These are phyloP conservation scores for Suhomyces choctaworum DNA, from an alignment of 1,139 yeast genomes.

Conservation along the genomic window DNA sequence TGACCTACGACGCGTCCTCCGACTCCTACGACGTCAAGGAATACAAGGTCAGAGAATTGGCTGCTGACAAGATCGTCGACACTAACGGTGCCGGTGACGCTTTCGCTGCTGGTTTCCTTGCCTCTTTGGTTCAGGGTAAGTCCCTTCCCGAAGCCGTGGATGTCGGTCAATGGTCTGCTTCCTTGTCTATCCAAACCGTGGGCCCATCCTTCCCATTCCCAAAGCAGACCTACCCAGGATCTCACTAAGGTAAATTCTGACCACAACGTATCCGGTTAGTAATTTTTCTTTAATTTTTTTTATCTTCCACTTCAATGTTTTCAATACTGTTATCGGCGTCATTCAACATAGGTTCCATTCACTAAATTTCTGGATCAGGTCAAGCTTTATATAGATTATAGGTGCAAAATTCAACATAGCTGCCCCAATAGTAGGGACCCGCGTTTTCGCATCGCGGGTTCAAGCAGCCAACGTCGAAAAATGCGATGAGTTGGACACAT, in stretches of 20 bases:
- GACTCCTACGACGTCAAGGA: slow-evolving; percentile 49
- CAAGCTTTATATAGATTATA: slow-evolving; percentile 3
- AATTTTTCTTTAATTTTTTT: slow-evolving; percentile 2
- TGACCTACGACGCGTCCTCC: slow-evolving; percentile 50
- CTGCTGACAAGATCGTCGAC: slow-evolving; percentile 68
- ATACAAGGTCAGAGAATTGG: slow-evolving; percentile 72
- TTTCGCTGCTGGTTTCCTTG: slow-evolving; percentile 95
- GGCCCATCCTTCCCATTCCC: slow-evolving; percentile 95
- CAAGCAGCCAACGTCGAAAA: slow-evolving; percentile 3
- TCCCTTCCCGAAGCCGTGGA: slow-evolving; percentile 62
- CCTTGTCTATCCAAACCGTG: slow-evolving; percentile 83
- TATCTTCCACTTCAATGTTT: not conserved
- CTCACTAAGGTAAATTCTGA: slow-evolving; percentile 2
- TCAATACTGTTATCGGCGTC: slow-evolving; percentile 9
- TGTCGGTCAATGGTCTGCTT: slow-evolving; percentile 97
- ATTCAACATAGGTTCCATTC: slow-evolving; percentile 16
- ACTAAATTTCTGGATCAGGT: slow-evolving; percentile 9
- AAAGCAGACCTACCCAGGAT: slow-evolving; percentile 54
- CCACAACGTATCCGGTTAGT: slow-evolving; percentile 1
- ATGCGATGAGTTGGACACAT: slow-evolving; percentile 7
- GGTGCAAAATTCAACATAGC: slow-evolving; percentile 14
- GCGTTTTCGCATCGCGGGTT: not conserved
- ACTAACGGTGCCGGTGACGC: slow-evolving; percentile 99
- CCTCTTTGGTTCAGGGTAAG: slow-evolving; percentile 80
- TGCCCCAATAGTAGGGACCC: slow-evolving; percentile 1